These are phyloP conservation scores for Dothideomycetes sp. DNA, from an alignment of 2,329 filamentous ascomycete genomes.

Conservation along the genomic window DNA sequence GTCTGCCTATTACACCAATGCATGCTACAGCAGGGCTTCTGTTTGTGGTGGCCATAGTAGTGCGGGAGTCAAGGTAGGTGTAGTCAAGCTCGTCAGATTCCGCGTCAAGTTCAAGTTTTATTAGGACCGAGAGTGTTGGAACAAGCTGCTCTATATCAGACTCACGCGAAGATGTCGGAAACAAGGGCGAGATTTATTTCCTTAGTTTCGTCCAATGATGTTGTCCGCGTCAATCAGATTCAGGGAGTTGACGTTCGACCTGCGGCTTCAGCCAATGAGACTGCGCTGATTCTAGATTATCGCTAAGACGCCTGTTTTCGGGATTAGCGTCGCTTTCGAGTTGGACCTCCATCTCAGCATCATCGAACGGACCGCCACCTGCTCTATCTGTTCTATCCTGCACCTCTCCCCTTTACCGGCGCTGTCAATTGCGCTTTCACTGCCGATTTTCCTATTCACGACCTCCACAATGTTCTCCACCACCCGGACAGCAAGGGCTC, in stretches of 20 bases:
- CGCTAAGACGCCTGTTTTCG: not conserved
- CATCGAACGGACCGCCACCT: slow-evolving; percentile 9
- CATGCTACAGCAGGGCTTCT: slow-evolving; percentile 71
- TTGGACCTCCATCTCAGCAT: slow-evolving; percentile 2
- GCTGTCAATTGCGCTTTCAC: not conserved
- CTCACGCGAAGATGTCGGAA: too few species aligned
- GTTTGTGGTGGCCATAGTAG: slow-evolving; percentile 20
- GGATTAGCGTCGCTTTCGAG: not conserved
- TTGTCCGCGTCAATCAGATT: not conserved
- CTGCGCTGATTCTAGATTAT: not conserved
- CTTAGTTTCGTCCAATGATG: not conserved
- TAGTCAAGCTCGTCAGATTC: too few species aligned
- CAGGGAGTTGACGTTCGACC: not conserved
- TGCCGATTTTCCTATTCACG: slow-evolving; percentile 2
- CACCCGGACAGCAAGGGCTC: slow-evolving; percentile 39
- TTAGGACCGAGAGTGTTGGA: not conserved
- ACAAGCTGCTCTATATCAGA: not conserved
- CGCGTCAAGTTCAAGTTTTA: too few species aligned
- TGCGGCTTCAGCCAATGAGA: not conserved
- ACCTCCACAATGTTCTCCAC: slow-evolving; percentile 36
- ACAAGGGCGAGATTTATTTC: too few species aligned
- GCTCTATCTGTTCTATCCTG: slow-evolving; percentile 1
- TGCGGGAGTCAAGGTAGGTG: too few species aligned
- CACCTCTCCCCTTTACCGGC: slow-evolving; percentile 3
- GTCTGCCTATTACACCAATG: slow-evolving; percentile 85